Conservation (phyloP, 2,329 filamentous ascomycete genomes). For the Ascochyta fabae region DNA sequence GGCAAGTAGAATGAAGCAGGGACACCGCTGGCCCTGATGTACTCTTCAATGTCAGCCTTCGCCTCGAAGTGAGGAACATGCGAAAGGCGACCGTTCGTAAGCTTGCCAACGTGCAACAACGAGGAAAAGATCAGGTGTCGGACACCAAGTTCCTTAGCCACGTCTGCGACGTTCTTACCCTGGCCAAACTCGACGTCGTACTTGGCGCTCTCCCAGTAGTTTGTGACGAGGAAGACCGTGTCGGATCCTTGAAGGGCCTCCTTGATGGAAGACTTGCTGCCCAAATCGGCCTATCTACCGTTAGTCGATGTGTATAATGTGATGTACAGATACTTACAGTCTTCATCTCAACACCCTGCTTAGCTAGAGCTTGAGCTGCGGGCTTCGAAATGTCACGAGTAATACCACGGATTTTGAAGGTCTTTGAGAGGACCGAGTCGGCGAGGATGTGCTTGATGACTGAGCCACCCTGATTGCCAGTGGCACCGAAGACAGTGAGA, state of each 20-base stretch:
- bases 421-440: constrained; percentile 53
- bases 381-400: constrained; percentile 52
- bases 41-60: constrained; percentile 62
- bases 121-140: constrained; percentile 33
- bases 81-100: constrained; percentile 41
- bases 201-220: constrained; percentile 25
- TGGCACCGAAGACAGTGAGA: constrained; percentile 58
- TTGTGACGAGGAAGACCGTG: constrained; percentile 59
- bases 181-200: constrained; percentile 25
- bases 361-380: constrained; percentile 24
- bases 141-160: constrained; percentile 23
- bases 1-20: constrained; percentile 57
- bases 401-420: constrained; percentile 59
- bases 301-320: constrained; percentile 21
- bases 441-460: constrained; percentile 56
- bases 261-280: constrained; percentile 49
- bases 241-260: constrained; percentile 54
- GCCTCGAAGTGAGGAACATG: constrained; percentile 60
- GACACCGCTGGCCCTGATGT: constrained; percentile 54
- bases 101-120: constrained; percentile 25
- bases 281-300: constrained; percentile 52
- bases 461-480: constrained; percentile 60
- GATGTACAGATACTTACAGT: constrained; percentile 12
- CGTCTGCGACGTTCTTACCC: constrained; percentile 31
- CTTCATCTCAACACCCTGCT: constrained; percentile 30